Base-by-base conservation (phyloP, 164 flowering plant species). In the Dillenia suffruticosa region DNA sequence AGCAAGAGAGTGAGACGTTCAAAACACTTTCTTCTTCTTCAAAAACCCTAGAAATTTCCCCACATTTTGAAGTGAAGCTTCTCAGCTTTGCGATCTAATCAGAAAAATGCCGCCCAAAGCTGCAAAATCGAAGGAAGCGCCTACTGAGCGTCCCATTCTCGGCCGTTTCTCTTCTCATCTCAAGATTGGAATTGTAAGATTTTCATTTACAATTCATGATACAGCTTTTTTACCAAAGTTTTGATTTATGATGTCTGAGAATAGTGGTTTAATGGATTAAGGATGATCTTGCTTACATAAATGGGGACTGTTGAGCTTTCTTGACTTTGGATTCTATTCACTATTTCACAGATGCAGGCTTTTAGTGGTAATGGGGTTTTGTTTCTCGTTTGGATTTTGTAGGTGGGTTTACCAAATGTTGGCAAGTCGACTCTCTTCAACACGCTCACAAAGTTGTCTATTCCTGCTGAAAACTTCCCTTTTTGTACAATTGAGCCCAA, bases 401-500 rank as follows among this genome's bases (percentile, higher is more conserved):
- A 92, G 97, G 98, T 92, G 66, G 98, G 98, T 13, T 78, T 92
- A 77, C 98, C 98, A 22, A 94, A 94, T 89, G 98, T 94, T 45
- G 98, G 98, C 13, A 94, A 94, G 63, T 89, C 97, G 24, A 94
- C 98, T 11, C 90, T 90, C n/a, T 94, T 94, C 68, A 94, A 94
- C 77, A 87, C 95, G 0, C 92, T 94, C 24, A 94, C 98, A 15
- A 94, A 94, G 79, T 48, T 94, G 43, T 62, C 96, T 0, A 94
- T 94, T 11, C 97, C 98, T 9, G 97, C 98, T 1, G 98, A 94
- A 72, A 94, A 94, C 61, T 94, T 89, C 69, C 98, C 98, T 24
- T 94, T 94, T 59, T 94, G 98, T 68, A 94, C 98, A 61, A 91
- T 94, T 59, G 95, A 94, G 70, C 98, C 98, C 44, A 91, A 94